Percentiles rank a stretch among this genome's conserved stretches.
These are phyloP conservation scores for Trichoderma aggressivum DNA, from an alignment of 2,329 filamentous ascomycete genomes.

Conservation along the genomic window DNA sequence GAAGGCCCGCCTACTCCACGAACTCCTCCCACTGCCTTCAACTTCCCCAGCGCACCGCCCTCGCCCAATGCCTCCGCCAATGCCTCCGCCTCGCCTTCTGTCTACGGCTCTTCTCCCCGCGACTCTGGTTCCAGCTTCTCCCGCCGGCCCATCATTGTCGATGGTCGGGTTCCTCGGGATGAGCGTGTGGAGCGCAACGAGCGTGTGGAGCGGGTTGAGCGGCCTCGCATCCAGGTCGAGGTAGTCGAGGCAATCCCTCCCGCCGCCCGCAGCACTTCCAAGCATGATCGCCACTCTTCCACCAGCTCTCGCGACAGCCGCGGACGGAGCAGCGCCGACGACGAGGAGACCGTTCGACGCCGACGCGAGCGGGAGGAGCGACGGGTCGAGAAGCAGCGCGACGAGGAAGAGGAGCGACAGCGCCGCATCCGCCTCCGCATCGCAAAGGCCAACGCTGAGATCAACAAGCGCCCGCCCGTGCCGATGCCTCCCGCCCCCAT, in stretches of 20 bases:
- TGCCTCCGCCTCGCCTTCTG: conserved; percentile 25
- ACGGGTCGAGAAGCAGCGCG: conserved; percentile 24
- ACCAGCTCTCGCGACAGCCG: conserved; percentile 35
- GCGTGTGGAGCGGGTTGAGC: conserved; percentile 1
- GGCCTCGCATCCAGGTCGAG: conserved; percentile 36
- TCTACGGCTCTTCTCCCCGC: conserved; percentile 25
- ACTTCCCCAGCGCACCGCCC: conserved; percentile 39
- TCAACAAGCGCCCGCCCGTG: conserved; percentile 37
- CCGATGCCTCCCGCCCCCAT: conserved; percentile 27
- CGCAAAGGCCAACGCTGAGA: conserved; percentile 41
- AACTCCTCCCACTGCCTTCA: conserved; percentile 44
- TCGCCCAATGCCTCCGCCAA: conserved; percentile 35
- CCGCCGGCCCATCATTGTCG: conserved; percentile 37
- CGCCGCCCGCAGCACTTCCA: conserved; percentile 22
- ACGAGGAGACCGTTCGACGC: conserved; percentile 29
- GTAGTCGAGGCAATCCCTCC: conserved; percentile 30
- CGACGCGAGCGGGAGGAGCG: conserved; percentile 26
- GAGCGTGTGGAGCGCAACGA: conserved; percentile 13
- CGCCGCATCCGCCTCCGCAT: conserved; percentile 34
- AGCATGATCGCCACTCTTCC: conserved; percentile 37
- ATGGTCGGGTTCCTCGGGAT: conserved; percentile 32
- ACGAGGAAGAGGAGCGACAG: conserved; percentile 30
- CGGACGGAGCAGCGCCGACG: conserved; percentile 29
- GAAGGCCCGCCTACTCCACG: conserved; percentile 45
- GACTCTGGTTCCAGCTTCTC: conserved; percentile 22